Base-by-base conservation (phyloP, 2,329 filamentous ascomycete species). In the Mycocentrospora acerina region DNA sequence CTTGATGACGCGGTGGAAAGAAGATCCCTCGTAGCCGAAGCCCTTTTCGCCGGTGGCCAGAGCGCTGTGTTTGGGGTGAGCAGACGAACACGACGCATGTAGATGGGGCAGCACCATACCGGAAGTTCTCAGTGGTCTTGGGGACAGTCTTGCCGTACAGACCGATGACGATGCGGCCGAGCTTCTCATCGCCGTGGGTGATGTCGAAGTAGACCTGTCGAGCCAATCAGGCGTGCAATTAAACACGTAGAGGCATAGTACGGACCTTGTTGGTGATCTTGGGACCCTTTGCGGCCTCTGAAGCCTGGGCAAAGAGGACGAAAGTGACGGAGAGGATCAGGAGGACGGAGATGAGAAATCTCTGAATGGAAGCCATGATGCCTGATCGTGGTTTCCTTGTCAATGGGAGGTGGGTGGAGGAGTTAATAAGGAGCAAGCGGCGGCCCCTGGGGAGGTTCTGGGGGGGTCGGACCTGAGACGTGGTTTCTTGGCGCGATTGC, bases 191-290 rank as follows among this genome's bases (percentile, higher is more conserved):
- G 61, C 85, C 88, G 62, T 89, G 83, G 60, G 78, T 72, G 54
- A 94, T 83, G 70, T 93, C 88, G 69, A 94, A 91, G 78, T 82
- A 93, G 71, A 93, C 80, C 78, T 76, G 45, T 48, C 15, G 26
- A 34, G 29, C 7, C 11, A 11, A 24, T 16, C 13, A 14, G 16
- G 15, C 17, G 12, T 19, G 9, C 17, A 31, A 27, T 18, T 29
- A n/a, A 7, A 29, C 22, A 29, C 16, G n/a, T n/a, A n/a, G n/a
- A 26, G 22, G 24, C 16, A 29, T 11, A 13, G 28, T 30, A 28
- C 56, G 42, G 66, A 80, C 89, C 82, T 95, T 95, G 78, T 88
- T 78, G 60, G 90, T 96, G 76, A 96, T 91, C 82, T 93, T 94
- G 49, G 89, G 91, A 31, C 93, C 91, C 76, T 91, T 66, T 16